Evolutionary conservation across 108 stramenopile genomes (phyloP).

Genomic region (Pseudonitzschia multiseries): DNA sequence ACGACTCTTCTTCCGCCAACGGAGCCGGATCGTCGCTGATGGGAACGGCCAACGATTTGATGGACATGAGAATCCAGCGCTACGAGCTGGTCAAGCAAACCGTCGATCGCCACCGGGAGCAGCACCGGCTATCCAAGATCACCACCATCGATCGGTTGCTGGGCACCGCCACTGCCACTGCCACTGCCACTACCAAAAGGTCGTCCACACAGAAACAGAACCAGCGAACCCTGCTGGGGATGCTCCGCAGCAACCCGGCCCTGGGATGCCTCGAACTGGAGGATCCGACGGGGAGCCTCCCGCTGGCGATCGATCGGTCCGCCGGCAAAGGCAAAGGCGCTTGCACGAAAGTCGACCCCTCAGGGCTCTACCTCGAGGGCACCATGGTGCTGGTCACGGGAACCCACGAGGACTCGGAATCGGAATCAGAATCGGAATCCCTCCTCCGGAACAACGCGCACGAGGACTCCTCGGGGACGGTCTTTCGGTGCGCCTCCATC

Average conservation of each 20-base stretch:
- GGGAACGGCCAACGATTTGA: conserved; percentile 43
- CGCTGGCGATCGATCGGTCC: conserved; percentile 45
- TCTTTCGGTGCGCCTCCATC: conserved; percentile 63
- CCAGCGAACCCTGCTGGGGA: conserved; percentile 1
- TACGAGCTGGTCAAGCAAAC: conserved; percentile 75
- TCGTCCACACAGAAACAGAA: not conserved
- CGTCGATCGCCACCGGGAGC: conserved; percentile 60
- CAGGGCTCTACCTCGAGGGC: conserved; percentile 78
- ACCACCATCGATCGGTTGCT: conserved; percentile 37
- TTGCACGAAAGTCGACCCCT: conserved; percentile 31
- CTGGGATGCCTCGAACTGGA: conserved; percentile 58
- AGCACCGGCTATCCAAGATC: conserved; percentile 39
- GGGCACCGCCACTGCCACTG: not conserved
- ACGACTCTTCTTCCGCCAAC: conserved; percentile 6
- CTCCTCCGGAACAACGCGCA: too few species aligned
- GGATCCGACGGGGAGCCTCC: conserved; percentile 76
- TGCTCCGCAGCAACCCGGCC: not conserved
- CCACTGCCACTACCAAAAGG: not conserved
- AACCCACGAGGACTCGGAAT: conserved; percentile 52
- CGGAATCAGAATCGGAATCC: not conserved
- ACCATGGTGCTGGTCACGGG: conserved; percentile 89
- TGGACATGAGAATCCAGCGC: conserved; percentile 71
- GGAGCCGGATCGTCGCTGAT: conserved; percentile 24
- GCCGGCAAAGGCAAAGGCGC: not conserved
- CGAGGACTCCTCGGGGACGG: conserved; percentile 26